Evolutionary conservation across 306 rosid genomes (phyloP), one percentile per base, ranked within the genome.

Genomic region (Chamaecrista fasciculata): DNA sequence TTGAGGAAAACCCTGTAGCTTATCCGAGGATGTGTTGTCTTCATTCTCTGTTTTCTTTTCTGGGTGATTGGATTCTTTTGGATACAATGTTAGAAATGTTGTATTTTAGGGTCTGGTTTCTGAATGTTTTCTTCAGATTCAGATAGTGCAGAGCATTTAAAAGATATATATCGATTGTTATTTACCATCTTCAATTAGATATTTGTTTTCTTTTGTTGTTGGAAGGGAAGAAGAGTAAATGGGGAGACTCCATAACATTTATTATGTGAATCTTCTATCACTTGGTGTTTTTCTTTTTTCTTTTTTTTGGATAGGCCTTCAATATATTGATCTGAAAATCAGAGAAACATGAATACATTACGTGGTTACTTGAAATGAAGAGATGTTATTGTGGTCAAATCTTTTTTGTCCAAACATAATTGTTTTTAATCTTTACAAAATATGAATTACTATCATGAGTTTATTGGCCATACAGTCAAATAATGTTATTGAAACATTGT

Each of bases 161-260:
- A n/a, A n/a, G n/a, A n/a, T n/a, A n/a, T n/a, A n/a, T n/a, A n/a
- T n/a, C n/a, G n/a, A n/a, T n/a, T n/a, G n/a, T n/a, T n/a, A n/a
- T n/a, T n/a, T n/a, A n/a, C n/a, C n/a, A n/a, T n/a, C n/a, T n/a
- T n/a, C n/a, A n/a, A n/a, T n/a, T n/a, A n/a, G n/a, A n/a, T n/a
- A n/a, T 66, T 37, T 34, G 46, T 71, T 73, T 5, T 66, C 47
- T 47, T 33, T 74, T 46, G 19, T 47, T 46, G n/a, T 56, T 75
- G 60, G 68, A 46, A 56, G 57, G 68, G 25, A 44, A 66, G 65
- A 29, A 29, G 43, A 21, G 40, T 55, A 3, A 19, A 39, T 26
- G 37, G 31, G 65, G 36, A 6, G 28, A 51, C 39, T 76, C 44
- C 50, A 28, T 49, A 21, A 1, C 23, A 20, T 49, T 25, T 36